These are phyloP conservation scores for Thalassiosira livingstoniorum DNA, from an alignment of 352 stramenopile genomes.

Conservation along the genomic window DNA sequence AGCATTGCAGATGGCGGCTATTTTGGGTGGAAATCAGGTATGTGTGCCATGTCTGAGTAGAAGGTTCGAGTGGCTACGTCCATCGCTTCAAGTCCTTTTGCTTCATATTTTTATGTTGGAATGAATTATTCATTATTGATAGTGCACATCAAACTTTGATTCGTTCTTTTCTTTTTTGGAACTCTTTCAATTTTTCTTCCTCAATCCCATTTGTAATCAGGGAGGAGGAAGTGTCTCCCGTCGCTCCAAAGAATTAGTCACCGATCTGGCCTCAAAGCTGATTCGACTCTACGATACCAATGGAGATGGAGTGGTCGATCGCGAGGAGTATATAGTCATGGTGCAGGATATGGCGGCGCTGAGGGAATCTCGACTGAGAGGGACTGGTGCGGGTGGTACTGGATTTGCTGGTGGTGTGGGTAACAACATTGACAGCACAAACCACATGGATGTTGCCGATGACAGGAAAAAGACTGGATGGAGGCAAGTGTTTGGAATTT, in stretches of 20 bases:
- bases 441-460: too few species aligned
- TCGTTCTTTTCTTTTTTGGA: too few species aligned
- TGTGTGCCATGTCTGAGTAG: too few species aligned
- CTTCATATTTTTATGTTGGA: too few species aligned
- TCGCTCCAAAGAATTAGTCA: conserved; percentile 60
- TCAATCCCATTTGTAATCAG: too few species aligned
- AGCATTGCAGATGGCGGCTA: conserved; percentile 71
- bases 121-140: too few species aligned
- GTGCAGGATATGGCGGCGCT: conserved; percentile 83
- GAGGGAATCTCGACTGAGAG: conserved; percentile 28
- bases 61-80: too few species aligned
- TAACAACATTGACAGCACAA: too few species aligned
- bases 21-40: conserved; percentile 34
- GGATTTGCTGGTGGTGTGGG: neutral
- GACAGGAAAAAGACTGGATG: conserved; percentile 32
- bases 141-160: too few species aligned
- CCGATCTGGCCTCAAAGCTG: conserved; percentile 72
- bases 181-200: too few species aligned
- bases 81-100: too few species aligned
- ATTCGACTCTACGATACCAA: conserved; percentile 82
- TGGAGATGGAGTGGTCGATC: conserved; percentile 80
- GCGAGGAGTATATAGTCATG: conserved; percentile 82
- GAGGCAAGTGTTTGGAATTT: conserved; percentile 6
- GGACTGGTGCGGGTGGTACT: conserved; percentile 7
- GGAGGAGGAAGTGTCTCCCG: conserved; percentile 44